These are phyloP conservation scores for Tuber brumale DNA, from an alignment of 495 filamentous ascomycete genomes.

Conservation along the genomic window DNA sequence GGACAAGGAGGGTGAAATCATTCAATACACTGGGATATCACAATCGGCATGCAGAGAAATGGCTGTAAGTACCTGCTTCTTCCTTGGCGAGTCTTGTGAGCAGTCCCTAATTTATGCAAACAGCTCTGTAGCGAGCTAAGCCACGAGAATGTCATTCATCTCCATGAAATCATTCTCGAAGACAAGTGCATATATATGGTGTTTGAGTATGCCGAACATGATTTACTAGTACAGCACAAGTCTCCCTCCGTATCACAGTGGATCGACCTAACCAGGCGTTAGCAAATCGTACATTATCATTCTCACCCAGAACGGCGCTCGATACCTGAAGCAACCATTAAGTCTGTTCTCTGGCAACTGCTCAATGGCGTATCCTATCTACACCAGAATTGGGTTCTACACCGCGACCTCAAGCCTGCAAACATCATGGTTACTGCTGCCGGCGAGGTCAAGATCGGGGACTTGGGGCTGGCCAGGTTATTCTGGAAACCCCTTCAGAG, in stretches of 20 bases:
- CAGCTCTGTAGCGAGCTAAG: slow-evolving; percentile 79
- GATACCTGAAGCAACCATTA: slow-evolving; percentile 81
- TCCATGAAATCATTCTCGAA: slow-evolving; percentile 94
- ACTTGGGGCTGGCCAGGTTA: slow-evolving; percentile 82
- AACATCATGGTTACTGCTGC: slow-evolving; percentile 96
- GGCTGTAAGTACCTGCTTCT: slow-evolving; percentile 49
- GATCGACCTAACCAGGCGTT: slow-evolving; percentile 4
- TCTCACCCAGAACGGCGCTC: slow-evolving; percentile 77
- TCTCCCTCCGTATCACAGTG: neutral
- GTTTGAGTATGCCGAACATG: slow-evolving; percentile 97
- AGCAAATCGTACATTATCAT: slow-evolving; percentile 96
- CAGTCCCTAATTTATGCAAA: slow-evolving; percentile 8
- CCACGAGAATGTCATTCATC: slow-evolving; percentile 81
- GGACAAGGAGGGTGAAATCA: slow-evolving; percentile 91
- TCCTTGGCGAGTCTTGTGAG: neutral
- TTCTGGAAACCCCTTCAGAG: slow-evolving; percentile 90
- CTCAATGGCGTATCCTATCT: slow-evolving; percentile 90
- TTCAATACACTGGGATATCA: slow-evolving; percentile 94
- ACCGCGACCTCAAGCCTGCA: slow-evolving; percentile 93
- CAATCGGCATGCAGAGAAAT: slow-evolving; percentile 97
- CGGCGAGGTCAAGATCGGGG: slow-evolving; percentile 87
- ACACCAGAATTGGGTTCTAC: slow-evolving; percentile 94
- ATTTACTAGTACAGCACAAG: slow-evolving; percentile 54
- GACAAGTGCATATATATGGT: slow-evolving; percentile 99
- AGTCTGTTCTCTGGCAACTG: slow-evolving; percentile 88